Evolutionary conservation across 768 basidiomycete genomes (phyloP).

Genomic region (Lactarius sp.): DNA sequence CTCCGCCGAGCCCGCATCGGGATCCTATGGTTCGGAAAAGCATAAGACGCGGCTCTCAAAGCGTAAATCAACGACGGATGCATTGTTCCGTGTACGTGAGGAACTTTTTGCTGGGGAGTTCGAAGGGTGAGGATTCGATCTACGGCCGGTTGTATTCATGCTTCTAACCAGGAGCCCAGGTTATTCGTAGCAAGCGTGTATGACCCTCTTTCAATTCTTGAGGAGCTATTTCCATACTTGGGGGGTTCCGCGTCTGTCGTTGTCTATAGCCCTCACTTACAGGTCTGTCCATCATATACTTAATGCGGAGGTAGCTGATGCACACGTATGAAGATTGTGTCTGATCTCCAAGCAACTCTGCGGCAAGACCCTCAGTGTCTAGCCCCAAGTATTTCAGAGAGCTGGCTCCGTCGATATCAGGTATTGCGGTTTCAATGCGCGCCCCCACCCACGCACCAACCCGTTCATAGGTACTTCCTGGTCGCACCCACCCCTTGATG

Average conservation of each 20-base stretch:
- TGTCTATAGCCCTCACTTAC: conserved; percentile 76
- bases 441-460: background rate
- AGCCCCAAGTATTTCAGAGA: conserved; percentile 75
- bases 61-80: conserved; percentile 64
- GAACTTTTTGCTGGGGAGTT: conserved; percentile 86
- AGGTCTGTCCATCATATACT: conserved; percentile 42
- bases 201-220: conserved; percentile 76
- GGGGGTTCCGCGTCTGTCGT: conserved; percentile 84
- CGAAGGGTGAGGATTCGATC: conserved; percentile 61
- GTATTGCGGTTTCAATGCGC: conserved; percentile 31
- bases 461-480: conserved; percentile 66
- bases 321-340: conserved; percentile 49
- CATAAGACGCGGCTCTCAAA: conserved; percentile 70
- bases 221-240: conserved; percentile 68
- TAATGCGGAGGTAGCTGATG: background rate
- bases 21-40: conserved; percentile 62
- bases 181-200: conserved; percentile 80
- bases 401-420: conserved; percentile 88
- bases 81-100: conserved; percentile 58
- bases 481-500: conserved; percentile 95
- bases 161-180: conserved; percentile 35
- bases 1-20: conserved; percentile 52
- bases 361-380: conserved; percentile 64
- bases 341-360: conserved; percentile 69
- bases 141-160: background rate